Percentiles rank a stretch among this genome's conserved stretches.
Evolutionary conservation across 768 basidiomycete species (phyloP).

Genomic region (Tylopilus subfusipes): DNA sequence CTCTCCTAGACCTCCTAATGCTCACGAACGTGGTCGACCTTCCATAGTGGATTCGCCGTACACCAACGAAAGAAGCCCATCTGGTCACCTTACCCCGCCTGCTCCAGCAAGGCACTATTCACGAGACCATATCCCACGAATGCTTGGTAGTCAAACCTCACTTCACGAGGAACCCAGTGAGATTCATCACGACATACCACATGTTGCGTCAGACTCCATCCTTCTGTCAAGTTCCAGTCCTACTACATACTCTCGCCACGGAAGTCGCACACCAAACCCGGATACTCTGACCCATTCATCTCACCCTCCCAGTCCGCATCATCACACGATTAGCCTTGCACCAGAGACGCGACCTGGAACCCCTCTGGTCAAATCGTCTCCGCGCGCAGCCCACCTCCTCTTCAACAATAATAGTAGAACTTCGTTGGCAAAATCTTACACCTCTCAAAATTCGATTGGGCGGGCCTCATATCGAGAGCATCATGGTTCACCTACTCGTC

Average conservation of each 20-base stretch:
- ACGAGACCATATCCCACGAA: conserved; percentile 2
- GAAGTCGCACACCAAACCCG: not conserved
- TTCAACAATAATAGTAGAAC: not conserved
- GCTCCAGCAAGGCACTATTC: conserved; percentile 11
- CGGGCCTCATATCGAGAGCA: conserved; percentile 24
- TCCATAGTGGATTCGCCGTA: conserved; percentile 17
- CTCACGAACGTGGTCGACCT: not conserved
- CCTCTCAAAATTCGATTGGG: conserved; percentile 18
- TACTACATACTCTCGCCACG: not conserved
- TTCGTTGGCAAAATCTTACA: conserved; percentile 1
- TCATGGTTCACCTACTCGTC: conserved; percentile 12
- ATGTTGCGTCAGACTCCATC: not conserved
- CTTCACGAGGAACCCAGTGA: conserved; percentile 16
- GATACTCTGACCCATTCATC: not conserved
- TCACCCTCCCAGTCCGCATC: conserved; percentile 1
- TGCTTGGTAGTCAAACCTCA: conserved; percentile 11
- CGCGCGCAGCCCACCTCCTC: not conserved
- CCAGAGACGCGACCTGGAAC: not conserved
- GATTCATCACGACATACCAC: not conserved
- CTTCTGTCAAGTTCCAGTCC: not conserved
- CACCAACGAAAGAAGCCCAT: conserved; percentile 10
- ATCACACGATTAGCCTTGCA: not conserved
- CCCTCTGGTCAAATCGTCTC: not conserved
- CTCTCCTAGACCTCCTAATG: not conserved
- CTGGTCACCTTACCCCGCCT: conserved; percentile 21